Percentiles rank a stretch among this genome's conserved stretches.
phyloP scores from a whole-genome alignment of 169 alveolate species.

The Plasmodium cynomolgi region DNA sequence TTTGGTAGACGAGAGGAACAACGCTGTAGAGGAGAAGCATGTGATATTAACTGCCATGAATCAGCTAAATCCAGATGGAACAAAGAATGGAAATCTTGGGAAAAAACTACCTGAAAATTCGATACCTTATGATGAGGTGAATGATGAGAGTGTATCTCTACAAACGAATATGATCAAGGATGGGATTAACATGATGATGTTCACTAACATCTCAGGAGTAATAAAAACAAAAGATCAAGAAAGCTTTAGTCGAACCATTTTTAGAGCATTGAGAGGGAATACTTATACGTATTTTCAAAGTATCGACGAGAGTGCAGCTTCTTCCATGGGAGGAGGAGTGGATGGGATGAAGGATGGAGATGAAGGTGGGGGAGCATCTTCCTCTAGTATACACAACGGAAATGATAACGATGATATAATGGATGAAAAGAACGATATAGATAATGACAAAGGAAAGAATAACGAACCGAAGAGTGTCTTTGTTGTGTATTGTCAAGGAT shows the following conservation, averaged over 20 bases:
- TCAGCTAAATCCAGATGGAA: conserved; percentile 76
- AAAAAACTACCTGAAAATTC: background rate
- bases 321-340: conserved; percentile 37
- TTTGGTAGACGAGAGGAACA: conserved; percentile 85
- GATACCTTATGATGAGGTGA: conserved; percentile 59
- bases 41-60: conserved; percentile 84
- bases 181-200: conserved; percentile 83
- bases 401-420: background rate
- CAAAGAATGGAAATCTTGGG: conserved; percentile 17
- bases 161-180: conserved; percentile 73
- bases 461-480: conserved; percentile 90
- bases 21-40: conserved; percentile 89
- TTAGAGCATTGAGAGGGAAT: conserved; percentile 98
- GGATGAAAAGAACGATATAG: background rate
- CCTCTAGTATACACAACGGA: background rate
- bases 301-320: conserved; percentile 82
- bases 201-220: conserved; percentile 94
- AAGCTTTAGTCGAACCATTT: conserved; percentile 94
- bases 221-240: conserved; percentile 91
- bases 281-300: conserved; percentile 93
- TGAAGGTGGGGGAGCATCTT: background rate
- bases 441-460: conserved; percentile 36
- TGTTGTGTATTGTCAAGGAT: conserved; percentile 94
- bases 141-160: conserved; percentile 76
- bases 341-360: background rate